A percentile compares a stretch with the other conserved stretches of the same genome.
These are phyloP conservation scores for Podila verticillata DNA, from an alignment of 192 early-diverging fungal species.

Conservation along the genomic window DNA sequence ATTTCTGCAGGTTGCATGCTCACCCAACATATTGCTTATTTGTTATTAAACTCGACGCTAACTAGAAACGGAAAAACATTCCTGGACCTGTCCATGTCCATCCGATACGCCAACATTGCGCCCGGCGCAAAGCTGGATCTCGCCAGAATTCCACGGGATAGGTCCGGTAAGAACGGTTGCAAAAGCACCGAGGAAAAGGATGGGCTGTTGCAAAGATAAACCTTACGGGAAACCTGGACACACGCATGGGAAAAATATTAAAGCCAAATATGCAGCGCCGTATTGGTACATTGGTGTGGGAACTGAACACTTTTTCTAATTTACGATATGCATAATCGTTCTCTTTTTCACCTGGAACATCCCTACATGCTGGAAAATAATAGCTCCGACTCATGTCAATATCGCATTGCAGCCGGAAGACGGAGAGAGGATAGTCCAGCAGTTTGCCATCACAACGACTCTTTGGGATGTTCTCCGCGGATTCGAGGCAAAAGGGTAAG, in stretches of 20 bases:
- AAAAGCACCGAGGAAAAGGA: background rate
- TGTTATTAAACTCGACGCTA: background rate
- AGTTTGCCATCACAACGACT: conserved; percentile 63
- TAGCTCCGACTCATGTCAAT: conserved; percentile 51
- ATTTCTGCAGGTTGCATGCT: background rate
- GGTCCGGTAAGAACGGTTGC: conserved; percentile 37
- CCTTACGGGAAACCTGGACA: too few species aligned
- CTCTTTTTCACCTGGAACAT: background rate
- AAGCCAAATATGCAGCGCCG: background rate
- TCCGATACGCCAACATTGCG: conserved; percentile 86
- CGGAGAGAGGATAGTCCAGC: conserved; percentile 68
- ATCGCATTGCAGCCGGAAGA: conserved; percentile 84
- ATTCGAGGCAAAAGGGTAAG: conserved; percentile 66
- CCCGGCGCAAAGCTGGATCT: conserved; percentile 81
- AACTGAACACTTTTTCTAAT: background rate
- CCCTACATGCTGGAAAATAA: too few species aligned
- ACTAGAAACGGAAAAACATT: conserved; percentile 61
- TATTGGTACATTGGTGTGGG: background rate
- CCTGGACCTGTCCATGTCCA: conserved; percentile 76
- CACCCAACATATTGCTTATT: background rate
- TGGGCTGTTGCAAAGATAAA: background rate
- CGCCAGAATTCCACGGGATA: conserved; percentile 25
- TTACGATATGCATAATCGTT: background rate
- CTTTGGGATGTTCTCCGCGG: conserved; percentile 77
- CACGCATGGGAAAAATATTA: too few species aligned